These are phyloP conservation scores for Biancaea sappan DNA, from an alignment of 306 rosid species.

Conservation along the genomic window DNA sequence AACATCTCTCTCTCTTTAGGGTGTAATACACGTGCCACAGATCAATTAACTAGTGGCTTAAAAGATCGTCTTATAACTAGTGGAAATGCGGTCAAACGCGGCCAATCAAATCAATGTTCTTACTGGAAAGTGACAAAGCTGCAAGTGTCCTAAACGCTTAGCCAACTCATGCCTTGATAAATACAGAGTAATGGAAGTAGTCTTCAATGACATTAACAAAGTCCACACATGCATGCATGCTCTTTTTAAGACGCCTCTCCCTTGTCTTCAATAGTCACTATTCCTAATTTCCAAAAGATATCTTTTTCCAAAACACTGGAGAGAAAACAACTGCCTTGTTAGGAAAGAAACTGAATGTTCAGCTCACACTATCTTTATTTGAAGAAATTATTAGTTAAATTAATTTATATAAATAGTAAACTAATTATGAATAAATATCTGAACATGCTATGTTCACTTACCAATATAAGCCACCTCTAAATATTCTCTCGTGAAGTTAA, in stretches of 20 bases:
- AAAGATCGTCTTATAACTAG: conserved; percentile 12
- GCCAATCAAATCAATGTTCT: conserved; percentile 43
- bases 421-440: too few relatives aligned
- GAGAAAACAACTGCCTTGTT: neutral
- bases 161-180: conserved; percentile 27
- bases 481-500: too few relatives aligned
- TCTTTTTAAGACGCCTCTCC: neutral
- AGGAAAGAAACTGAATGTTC: too few relatives aligned
- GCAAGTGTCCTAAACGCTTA: conserved; percentile 35
- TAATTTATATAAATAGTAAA: too few relatives aligned
- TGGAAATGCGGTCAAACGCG: conserved; percentile 35
- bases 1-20: neutral
- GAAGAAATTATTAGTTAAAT: too few relatives aligned
- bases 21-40: conserved; percentile 37
- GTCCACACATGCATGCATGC: conserved; percentile 7
- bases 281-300: conserved; percentile 9
- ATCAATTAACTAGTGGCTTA: conserved; percentile 18
- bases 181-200: conserved; percentile 37
- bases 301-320: neutral
- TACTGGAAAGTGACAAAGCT: conserved; percentile 19
- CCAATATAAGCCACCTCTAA: too few relatives aligned
- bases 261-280: neutral
- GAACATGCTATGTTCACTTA: too few relatives aligned
- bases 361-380: too few relatives aligned
- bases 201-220: conserved; percentile 33